Base-by-base conservation (phyloP, 1,284 basidiomycete species). In the Mycosarcoma mackinlayi region DNA sequence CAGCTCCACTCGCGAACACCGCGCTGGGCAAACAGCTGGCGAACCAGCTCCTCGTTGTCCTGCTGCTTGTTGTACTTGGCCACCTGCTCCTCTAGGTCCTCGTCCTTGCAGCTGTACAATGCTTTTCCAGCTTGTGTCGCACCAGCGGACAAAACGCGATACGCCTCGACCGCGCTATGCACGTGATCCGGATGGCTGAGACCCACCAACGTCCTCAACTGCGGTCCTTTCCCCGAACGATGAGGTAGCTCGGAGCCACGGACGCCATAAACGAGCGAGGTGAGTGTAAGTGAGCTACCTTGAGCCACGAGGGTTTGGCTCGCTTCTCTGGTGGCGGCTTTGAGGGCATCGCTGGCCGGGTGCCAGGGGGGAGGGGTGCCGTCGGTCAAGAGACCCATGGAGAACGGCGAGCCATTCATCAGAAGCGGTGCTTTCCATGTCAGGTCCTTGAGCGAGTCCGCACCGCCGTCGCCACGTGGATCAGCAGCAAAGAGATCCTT, bases 361-460 rank as follows among this genome's bases (percentile, higher is more conserved):
- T 97, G 94, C 95, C 94, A 98, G 0, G 82, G 50, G 0, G 92
- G 92, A 3, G 88, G 87, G 0, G 84, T 85, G 3, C 82, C 73
- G 4, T 87, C 85, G 0, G 90, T 90, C 35, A 98, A 86, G 1
- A 97, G 87, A 0, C 92, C 92, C 94, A 98, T 98, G 75, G 89
- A 90, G 50, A 98, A 87, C 3, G 95, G 95, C 0, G 93, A 93
- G 5, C 94, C 95, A 30, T 90, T 88, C 44, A 95, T 76, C 31
- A 98, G 85, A 62, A 92, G 89, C 31, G 83, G 83, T 14, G 80
- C 56, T 10, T 34, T 54, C 79, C 79, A 80, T 1, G 14, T 7
- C 14, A 70, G 50, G 6, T 64, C 57, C 10, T 37, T 19, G 23
- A 59, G 37, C 19, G 58, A 45, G 4, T 23, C 38, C 6, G 19